Conservation (phyloP, 1,284 basidiomycete species). For the Cryptococcus sp. region DNA sequence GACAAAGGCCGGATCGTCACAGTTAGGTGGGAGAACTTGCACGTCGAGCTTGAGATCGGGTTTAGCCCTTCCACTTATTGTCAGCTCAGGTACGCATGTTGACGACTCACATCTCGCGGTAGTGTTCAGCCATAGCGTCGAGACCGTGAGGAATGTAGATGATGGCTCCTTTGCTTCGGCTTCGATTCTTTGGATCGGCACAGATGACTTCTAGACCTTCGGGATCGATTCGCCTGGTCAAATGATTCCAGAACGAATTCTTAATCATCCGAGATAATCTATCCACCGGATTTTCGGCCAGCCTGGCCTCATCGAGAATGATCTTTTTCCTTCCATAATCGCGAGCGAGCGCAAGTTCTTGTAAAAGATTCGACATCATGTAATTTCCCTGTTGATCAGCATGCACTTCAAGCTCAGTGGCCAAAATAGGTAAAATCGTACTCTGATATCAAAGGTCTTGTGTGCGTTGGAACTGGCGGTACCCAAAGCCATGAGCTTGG, state of each 20-base stretch:
- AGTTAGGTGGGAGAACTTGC: slow-evolving; percentile 75
- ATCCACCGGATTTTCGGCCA: slow-evolving; percentile 96
- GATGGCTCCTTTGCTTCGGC: slow-evolving; percentile 74
- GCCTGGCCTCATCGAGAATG: slow-evolving; percentile 91
- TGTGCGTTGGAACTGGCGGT: slow-evolving; percentile 97
- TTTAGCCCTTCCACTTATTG: slow-evolving; percentile 57
- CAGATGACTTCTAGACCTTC: slow-evolving; percentile 96
- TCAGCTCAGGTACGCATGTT: neutral
- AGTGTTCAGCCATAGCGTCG: slow-evolving; percentile 90
- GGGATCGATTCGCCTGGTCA: slow-evolving; percentile 93
- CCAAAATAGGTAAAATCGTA: slow-evolving; percentile 50
- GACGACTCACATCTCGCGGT: slow-evolving; percentile 52
- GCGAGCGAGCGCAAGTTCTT: slow-evolving; percentile 94
- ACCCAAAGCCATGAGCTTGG: slow-evolving; percentile 91
- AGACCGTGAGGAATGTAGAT: slow-evolving; percentile 94
- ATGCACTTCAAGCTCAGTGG: slow-evolving; percentile 7
- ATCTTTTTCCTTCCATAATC: slow-evolving; percentile 94
- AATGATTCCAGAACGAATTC: slow-evolving; percentile 95
- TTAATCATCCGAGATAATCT: slow-evolving; percentile 97
- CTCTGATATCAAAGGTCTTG: slow-evolving; percentile 92
- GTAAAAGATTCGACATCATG: slow-evolving; percentile 98
- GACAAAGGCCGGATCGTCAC: slow-evolving; percentile 82
- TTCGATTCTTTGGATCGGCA: slow-evolving; percentile 93
- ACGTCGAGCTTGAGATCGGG: slow-evolving; percentile 85
- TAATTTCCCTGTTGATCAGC: slow-evolving; percentile 71